These are phyloP conservation scores for Curvularia verruculosa DNA, from an alignment of 2,329 filamentous ascomycete genomes.

Conservation along the genomic window DNA sequence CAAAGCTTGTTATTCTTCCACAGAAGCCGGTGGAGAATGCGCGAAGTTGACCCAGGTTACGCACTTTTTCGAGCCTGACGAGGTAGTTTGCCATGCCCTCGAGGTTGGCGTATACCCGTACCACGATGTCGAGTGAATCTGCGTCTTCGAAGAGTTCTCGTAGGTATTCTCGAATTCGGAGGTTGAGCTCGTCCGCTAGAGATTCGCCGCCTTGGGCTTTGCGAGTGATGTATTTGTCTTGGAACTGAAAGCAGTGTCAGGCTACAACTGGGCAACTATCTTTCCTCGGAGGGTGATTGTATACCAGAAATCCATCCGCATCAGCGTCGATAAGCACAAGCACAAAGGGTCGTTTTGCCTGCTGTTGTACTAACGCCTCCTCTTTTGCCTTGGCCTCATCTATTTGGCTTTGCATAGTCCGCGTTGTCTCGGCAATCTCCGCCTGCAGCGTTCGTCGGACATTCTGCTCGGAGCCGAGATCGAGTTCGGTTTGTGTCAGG, in stretches of 20 bases:
- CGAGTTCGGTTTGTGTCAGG: conserved; percentile 46
- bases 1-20: conserved; percentile 45
- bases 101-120: conserved; percentile 46
- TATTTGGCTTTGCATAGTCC: conserved; percentile 15
- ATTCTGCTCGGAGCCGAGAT: conserved; percentile 48
- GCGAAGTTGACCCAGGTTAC: conserved; percentile 45
- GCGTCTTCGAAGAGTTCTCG: conserved; percentile 45
- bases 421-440: conserved; percentile 29
- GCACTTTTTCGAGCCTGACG: conserved; percentile 43
- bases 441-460: conserved; percentile 45
- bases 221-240: conserved; percentile 46
- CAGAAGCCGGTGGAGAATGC: conserved; percentile 47
- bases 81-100: conserved; percentile 48
- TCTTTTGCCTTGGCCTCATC: conserved; percentile 40
- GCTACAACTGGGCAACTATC: background rate
- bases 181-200: conserved; percentile 44
- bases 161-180: conserved; percentile 44
- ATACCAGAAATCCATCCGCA: conserved; percentile 46
- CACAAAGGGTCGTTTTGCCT: conserved; percentile 45
- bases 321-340: conserved; percentile 48
- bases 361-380: conserved; percentile 37
- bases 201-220: conserved; percentile 45
- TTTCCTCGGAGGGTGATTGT: background rate
- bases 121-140: conserved; percentile 43
- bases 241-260: conserved; percentile 28